phyloP scores from a whole-genome alignment of 805 yeast species.

The Kluyveromyces aestuarii region DNA sequence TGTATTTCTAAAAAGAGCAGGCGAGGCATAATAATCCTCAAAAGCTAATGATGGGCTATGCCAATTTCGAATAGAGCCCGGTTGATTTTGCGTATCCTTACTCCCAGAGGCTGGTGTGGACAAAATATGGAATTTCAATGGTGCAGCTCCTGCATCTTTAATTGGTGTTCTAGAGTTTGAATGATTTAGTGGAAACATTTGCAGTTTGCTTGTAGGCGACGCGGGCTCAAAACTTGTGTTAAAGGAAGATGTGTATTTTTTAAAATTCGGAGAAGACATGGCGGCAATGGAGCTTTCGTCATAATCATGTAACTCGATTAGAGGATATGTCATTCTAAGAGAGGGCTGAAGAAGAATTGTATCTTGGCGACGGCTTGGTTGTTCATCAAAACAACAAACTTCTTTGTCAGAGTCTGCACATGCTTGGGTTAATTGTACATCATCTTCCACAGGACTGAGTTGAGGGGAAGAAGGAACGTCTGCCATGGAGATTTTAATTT shows the following conservation, averaged over 20 bases:
- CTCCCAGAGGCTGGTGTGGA: neutral
- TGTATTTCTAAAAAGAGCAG: constrained; percentile 9
- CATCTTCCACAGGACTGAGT: neutral
- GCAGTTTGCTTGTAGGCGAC: constrained; percentile 14
- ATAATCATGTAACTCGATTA: neutral
- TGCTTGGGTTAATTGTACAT: neutral
- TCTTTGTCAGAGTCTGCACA: neutral
- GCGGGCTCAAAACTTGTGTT: constrained; percentile 26
- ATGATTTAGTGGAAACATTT: neutral
- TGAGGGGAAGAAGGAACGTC: constrained; percentile 1
- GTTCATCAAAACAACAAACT: neutral
- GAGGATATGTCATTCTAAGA: neutral
- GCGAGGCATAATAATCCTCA: constrained; percentile 27
- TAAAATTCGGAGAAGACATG: constrained; percentile 16
- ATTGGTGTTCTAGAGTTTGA: constrained; percentile 1
- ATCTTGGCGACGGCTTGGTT: neutral
- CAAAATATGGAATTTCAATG: constrained; percentile 1
- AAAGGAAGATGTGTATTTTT: constrained; percentile 26
- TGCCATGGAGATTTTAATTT: neutral
- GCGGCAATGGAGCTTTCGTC: neutral
- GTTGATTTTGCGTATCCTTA: neutral
- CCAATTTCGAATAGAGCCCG: constrained; percentile 19
- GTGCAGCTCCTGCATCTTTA: neutral
- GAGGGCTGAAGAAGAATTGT: neutral
- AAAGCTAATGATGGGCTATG: constrained; percentile 27